These are phyloP conservation scores for Aspergillus ochraceus DNA, from an alignment of 2,329 filamentous ascomycete genomes.

Conservation along the genomic window DNA sequence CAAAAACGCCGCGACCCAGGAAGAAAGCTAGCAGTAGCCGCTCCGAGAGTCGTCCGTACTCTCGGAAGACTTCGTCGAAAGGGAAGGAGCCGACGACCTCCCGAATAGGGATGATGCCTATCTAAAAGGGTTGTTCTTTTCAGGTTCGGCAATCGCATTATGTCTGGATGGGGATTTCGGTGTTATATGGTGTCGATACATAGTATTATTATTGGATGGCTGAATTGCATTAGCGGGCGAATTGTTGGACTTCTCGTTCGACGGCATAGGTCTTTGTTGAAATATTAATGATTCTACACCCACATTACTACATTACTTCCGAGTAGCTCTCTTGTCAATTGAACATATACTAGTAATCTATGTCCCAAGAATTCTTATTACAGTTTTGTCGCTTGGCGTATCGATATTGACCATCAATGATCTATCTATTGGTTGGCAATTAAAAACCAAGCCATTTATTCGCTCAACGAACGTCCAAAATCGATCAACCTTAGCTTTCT, in stretches of 20 bases:
- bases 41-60: conserved; percentile 19
- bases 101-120: conserved; percentile 41
- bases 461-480: conserved; percentile 44
- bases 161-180: conserved; percentile 11
- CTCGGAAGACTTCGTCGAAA: conserved; percentile 25
- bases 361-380: not conserved
- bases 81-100: conserved; percentile 25
- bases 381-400: not conserved
- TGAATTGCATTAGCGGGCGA: conserved; percentile 20
- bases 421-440: too few relatives aligned
- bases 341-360: not conserved
- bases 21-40: conserved; percentile 24
- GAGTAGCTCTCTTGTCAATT: not conserved
- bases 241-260: conserved; percentile 4
- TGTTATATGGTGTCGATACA: conserved; percentile 5
- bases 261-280: not conserved
- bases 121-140: conserved; percentile 22
- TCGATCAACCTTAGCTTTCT: conserved; percentile 53
- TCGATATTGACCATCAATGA: not conserved
- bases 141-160: not conserved
- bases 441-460: not conserved
- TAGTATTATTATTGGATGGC: conserved; percentile 1
- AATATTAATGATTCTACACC: not conserved
- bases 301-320: not conserved
- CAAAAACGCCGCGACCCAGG: conserved; percentile 26